Evolutionary conservation across 2,329 filamentous ascomycete species (phyloP).

Genomic region (Fusarium globosum): DNA sequence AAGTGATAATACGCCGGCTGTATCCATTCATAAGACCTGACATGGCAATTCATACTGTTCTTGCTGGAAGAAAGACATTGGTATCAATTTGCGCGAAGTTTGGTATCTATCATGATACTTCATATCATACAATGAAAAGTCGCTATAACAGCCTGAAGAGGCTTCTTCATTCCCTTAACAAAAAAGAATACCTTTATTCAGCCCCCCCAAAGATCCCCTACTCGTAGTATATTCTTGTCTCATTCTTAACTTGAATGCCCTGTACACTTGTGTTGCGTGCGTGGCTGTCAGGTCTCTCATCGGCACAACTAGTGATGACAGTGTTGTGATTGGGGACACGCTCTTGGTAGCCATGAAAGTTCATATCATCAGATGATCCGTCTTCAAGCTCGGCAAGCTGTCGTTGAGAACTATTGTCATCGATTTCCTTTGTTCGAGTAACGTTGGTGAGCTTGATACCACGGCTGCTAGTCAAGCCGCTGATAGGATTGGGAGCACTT

Average conservation of each 20-base stretch:
- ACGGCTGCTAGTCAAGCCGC: slow-evolving; percentile 26
- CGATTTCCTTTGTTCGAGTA: slow-evolving; percentile 20
- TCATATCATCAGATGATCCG: slow-evolving; percentile 24
- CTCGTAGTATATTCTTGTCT: slow-evolving; percentile 30
- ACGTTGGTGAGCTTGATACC: slow-evolving; percentile 29
- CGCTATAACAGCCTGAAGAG: too few relatives aligned
- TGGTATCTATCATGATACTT: background rate
- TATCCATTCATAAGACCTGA: too few relatives aligned
- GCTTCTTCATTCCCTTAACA: too few relatives aligned
- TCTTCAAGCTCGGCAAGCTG: slow-evolving; percentile 27
- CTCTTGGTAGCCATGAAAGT: slow-evolving; percentile 20
- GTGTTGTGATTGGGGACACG: slow-evolving; percentile 17
- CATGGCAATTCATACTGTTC: background rate
- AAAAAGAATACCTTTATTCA: too few relatives aligned
- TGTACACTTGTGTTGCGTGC: background rate
- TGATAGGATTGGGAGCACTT: slow-evolving; percentile 22
- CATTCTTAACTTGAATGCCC: slow-evolving; percentile 33
- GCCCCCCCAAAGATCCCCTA: fast-evolving
- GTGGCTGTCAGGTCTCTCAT: slow-evolving; percentile 1
- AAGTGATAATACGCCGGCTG: fast-evolving
- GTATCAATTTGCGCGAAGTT: background rate
- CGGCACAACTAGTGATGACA: slow-evolving; percentile 2
- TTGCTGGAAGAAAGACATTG: background rate
- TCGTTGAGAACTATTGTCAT: slow-evolving; percentile 31
- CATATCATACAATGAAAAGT: background rate